Base-by-base conservation (phyloP, 1,284 basidiomycete genomes). In the Cryptococcus sp. region DNA sequence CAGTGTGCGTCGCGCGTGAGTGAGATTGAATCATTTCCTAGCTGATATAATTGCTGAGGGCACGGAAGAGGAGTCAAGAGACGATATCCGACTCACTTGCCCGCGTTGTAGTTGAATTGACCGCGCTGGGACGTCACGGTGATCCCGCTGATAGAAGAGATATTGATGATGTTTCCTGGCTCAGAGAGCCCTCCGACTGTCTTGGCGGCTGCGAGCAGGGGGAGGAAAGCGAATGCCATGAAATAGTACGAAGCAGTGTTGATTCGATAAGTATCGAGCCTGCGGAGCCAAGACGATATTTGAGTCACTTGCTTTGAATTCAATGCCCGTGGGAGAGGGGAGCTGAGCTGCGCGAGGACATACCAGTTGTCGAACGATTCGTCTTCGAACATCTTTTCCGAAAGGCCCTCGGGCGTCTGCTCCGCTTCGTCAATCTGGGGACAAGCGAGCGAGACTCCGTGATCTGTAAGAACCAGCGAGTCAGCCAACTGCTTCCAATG, bases 181-280 rank as follows among this genome's bases (percentile, higher is more conserved):
- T 77, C 75, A 10, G 64, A 45, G 46, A 40, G 69, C 15, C 59
- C 60, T 31, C 71, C 72, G 16, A 69, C 60, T 0, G 65, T 61
- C 62, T 73, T 75, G 27, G 76, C 76, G 2, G 71, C 71, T 7
- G 64, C 64, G 3, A 80, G 69, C 15, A 78, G 66, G 3, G 77
- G 77, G 13, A 80, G 64, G 71, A 80, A 77, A 20, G 77, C 78
- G 53, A 75, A 78, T 4, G 77, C 62, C 13, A 72, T 73, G 61
- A 78, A 80, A 64, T 75, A 72, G 68, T 77, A 76, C 23, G 72
- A 74, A 1, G 74, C 71, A 35, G 69, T 71, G 69, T 79, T 78
- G 68, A 76, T 78, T 19, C 59, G 55, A 65, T 74, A 77, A 15
- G 66, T 70, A 22, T 73, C 60, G n/a, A 64, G 27, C 72, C 69